A percentile compares a stretch with the other conserved stretches of the same genome.
phyloP scores from a whole-genome alignment of 208 protist species.

The Wallacemonas sp. region DNA sequence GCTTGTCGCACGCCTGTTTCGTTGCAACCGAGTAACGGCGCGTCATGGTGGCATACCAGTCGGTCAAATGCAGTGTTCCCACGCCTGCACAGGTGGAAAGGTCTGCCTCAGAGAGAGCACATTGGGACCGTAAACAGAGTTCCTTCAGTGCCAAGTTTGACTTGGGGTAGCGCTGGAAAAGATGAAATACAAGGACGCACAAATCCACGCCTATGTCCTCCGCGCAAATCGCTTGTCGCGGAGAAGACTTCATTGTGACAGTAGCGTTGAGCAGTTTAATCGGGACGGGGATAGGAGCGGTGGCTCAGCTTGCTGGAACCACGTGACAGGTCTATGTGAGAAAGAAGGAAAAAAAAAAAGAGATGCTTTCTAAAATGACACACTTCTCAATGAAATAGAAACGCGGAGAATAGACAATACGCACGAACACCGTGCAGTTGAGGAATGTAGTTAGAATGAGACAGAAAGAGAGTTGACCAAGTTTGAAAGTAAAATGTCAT shows the following conservation, averaged over 20 bases:
- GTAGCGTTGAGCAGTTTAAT: too few relatives aligned
- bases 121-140: slow-evolving; percentile 49
- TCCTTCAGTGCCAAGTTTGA: slow-evolving; percentile 37
- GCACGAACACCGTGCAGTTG: background rate
- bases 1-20: slow-evolving; percentile 18
- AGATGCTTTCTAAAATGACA: too few relatives aligned
- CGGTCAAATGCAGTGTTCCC: slow-evolving; percentile 22
- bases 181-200: slow-evolving; percentile 64
- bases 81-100: background rate
- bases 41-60: slow-evolving; percentile 59
- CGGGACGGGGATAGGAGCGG: too few relatives aligned
- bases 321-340: too few relatives aligned
- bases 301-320: too few relatives aligned
- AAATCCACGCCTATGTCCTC: slow-evolving; percentile 68
- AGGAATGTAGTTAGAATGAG: background rate
- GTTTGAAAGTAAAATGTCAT: too few relatives aligned
- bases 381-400: too few relatives aligned
- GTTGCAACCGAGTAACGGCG: slow-evolving; percentile 35
- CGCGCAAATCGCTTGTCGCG: background rate
- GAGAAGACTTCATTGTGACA: background rate
- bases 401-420: too few relatives aligned
- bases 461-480: too few relatives aligned
- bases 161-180: slow-evolving; percentile 41
- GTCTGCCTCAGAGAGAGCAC: slow-evolving; percentile 11
- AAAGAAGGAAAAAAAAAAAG: background rate